Base-by-base conservation (phyloP, 345 rosid species). In the Xanthoceras sorbifolium region DNA sequence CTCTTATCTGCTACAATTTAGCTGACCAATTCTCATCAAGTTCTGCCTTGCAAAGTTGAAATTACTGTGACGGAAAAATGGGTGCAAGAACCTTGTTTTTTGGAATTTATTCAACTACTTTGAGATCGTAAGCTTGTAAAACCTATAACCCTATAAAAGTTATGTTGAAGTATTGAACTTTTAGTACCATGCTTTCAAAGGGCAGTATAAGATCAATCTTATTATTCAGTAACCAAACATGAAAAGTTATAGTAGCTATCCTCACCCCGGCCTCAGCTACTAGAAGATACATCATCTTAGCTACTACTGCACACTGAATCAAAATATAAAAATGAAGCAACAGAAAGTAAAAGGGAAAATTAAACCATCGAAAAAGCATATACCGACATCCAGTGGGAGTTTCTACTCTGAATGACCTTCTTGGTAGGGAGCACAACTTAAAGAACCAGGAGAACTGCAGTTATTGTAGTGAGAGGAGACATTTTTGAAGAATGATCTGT, bases 301-400 rank as follows among this genome's bases (percentile, higher is more conserved):
- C 11, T 42, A 10, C 11, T 42, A 10, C 9, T 42, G 9, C 18
- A 48, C 52, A 7, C 52, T 14, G 52, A 46, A 46, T 46, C 52
- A 46, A 18, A 46, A 18, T 46, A 46, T 14, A 48, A 48, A 48
- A 48, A 48, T 61, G 20, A 72, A 9, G 59, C 1, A 50, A 46
- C 18, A 42, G 9, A 18, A 61, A 61, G 25, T 69, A 50, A 77
- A 69, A 46, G 29, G 78, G 73, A 74, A 54, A 54, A 64, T 31
- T 46, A 54, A 55, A 22, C 14, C 52, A 32, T 26, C 61, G 32
- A 23, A 42, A 42, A 4, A 32, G 10, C 9, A 4, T 92, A 46
- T 82, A 89, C 92, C 86, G 87, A 84, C 94, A 90, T 87, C 82
- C 46, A 77, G 71, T 64, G 77, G 72, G 75, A 66, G 81, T 81